Evolutionary conservation across 768 basidiomycete species (phyloP).

Genomic region (Candolleomyces eurysporus): DNA sequence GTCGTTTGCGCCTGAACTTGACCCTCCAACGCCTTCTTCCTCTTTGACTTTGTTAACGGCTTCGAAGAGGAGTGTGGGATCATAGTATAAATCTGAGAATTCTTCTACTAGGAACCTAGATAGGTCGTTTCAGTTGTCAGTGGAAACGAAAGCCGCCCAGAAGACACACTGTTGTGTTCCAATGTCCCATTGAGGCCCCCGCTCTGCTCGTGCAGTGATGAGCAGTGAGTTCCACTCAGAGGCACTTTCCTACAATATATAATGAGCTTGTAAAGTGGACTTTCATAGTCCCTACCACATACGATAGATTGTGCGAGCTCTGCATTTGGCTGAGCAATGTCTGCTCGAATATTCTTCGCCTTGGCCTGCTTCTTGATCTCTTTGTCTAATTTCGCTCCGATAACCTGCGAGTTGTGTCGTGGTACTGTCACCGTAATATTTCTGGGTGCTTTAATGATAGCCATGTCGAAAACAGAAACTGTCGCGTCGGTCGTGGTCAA

Average conservation of each 20-base stretch:
- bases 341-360: slow-evolving; percentile 45
- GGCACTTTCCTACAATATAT: slow-evolving; percentile 56
- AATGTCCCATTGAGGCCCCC: slow-evolving; percentile 87
- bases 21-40: slow-evolving; percentile 35
- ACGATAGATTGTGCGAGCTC: slow-evolving; percentile 71
- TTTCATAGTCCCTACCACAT: slow-evolving; percentile 28
- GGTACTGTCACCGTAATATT: slow-evolving; percentile 66
- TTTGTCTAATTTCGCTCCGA: slow-evolving; percentile 59
- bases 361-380: slow-evolving; percentile 59
- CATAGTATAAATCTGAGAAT: slow-evolving; percentile 70
- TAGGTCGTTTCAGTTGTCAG: neutral
- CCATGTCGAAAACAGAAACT: slow-evolving; percentile 37
- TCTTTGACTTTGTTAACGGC: slow-evolving; percentile 47
- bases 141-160: neutral
- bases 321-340: slow-evolving; percentile 60
- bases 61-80: slow-evolving; percentile 60
- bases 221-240: slow-evolving; percentile 86
- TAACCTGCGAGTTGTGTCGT: slow-evolving; percentile 70
- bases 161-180: slow-evolving; percentile 79
- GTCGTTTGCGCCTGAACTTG: slow-evolving; percentile 13
- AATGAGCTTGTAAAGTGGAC: neutral
- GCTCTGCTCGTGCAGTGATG: slow-evolving; percentile 72
- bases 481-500: neutral
- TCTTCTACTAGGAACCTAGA: slow-evolving; percentile 74
- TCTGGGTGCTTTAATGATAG: slow-evolving; percentile 56